Evolutionary conservation across 345 rosid genomes (phyloP).

Genomic region (Bretschneidera sinensis): DNA sequence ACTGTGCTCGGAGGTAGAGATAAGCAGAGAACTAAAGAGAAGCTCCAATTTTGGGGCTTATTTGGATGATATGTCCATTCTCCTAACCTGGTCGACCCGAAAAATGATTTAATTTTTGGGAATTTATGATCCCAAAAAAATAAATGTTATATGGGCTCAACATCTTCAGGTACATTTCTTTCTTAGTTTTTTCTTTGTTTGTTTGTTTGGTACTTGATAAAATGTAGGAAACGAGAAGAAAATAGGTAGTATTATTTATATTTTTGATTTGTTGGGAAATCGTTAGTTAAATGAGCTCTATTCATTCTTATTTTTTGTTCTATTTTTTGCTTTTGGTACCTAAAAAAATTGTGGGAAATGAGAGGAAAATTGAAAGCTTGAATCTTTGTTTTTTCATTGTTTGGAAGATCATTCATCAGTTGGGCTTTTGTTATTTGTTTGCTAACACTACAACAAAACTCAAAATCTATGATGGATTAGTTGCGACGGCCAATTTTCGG

Average conservation of each 20-base stretch:
- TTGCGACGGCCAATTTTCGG: too few species aligned
- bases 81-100: background rate
- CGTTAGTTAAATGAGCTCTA: background rate
- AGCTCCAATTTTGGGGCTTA: background rate
- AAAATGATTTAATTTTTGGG: background rate
- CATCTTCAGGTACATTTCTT: constrained; percentile 44
- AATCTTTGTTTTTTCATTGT: background rate
- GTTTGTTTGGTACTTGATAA: constrained; percentile 14
- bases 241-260: too few species aligned
- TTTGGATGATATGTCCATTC: background rate
- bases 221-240: constrained; percentile 5
- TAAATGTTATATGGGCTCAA: constrained; percentile 26
- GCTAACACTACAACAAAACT: too few species aligned
- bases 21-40: too few species aligned
- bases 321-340: constrained; percentile 11
- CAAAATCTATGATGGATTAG: too few species aligned
- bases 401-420: background rate
- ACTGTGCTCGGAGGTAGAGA: background rate
- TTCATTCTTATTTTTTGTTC: too few species aligned
- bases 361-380: background rate
- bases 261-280: background rate
- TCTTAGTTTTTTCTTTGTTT: constrained; percentile 1
- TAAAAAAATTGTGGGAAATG: constrained; percentile 5
- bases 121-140: too few species aligned
- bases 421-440: background rate